Base-by-base conservation (phyloP, 2,329 filamentous ascomycete genomes). In the Periconia sp. region DNA sequence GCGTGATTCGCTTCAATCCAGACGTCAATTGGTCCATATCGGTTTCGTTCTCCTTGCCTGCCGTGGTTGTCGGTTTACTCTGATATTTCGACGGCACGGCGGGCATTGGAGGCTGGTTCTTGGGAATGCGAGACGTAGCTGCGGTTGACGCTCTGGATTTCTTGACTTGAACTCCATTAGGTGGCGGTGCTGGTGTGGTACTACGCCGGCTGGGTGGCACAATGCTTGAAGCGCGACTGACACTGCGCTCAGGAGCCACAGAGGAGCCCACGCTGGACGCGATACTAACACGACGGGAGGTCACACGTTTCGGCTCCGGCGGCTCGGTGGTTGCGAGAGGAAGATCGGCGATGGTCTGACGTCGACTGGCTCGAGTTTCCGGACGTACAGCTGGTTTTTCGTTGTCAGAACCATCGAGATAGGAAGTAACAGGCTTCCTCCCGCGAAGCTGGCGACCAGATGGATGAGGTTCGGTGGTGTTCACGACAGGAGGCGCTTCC, bases 391-490 rank as follows among this genome's bases (percentile, higher is more conserved):
- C 56, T 2, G 53, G 50, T 20, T 68, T 71, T 5, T 73, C 70
- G 8, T 72, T 70, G 17, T 71, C 72, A 0, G 72, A 72, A 30
- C 82, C 81, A 2, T 81, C 79, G n/a, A 79, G 76, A 10, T 81
- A 78, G n/a, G 79, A 75, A 3, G 82, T 53, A 1, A 68, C 64
- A 11, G 77, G 66, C 68, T 88, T 91, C 56, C 91, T 84, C 52
- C 88, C 86, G 31, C 92, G 84, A 49, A 94, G 77, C 57, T 91
- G 86, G 53, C 88, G 82, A n/a, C 72, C 70, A 6, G 68, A 69
- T 0, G 80, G 82, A 41, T 76, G 78, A 13, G 84, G 79, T 13
- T 65, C 63, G 2, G 60, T 63, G 31, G 64, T 60, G 2, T 57
- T 45, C 9, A 77, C 66, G 13, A 72, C 69, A 10, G 74, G 59